Evolutionary conservation across 2,329 filamentous ascomycete species (phyloP).

Genomic region (Zymoseptoria passerinii): DNA sequence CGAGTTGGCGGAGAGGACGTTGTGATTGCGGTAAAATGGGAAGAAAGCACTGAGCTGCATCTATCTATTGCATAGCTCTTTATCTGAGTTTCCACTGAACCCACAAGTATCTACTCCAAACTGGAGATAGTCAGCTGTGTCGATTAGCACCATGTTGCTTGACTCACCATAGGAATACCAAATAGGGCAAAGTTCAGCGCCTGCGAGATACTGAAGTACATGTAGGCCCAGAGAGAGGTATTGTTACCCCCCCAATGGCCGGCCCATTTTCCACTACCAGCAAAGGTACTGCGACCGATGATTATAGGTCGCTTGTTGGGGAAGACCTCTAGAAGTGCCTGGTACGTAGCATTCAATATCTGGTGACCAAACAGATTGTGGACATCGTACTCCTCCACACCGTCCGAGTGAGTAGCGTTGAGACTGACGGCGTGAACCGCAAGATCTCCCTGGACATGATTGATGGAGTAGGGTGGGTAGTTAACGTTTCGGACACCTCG

Average conservation of each 20-base stretch:
- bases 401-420: conserved; percentile 69
- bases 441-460: conserved; percentile 56
- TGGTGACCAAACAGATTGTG: conserved; percentile 73
- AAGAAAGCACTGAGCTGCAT: conserved; percentile 68
- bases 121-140: conserved; percentile 22
- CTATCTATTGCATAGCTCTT: conserved; percentile 66
- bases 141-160: background rate
- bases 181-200: conserved; percentile 67
- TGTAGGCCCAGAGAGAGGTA: conserved; percentile 64
- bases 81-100: conserved; percentile 58
- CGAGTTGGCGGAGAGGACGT: conserved; percentile 49
- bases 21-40: conserved; percentile 73
- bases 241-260: conserved; percentile 73
- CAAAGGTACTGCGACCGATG: conserved; percentile 73
- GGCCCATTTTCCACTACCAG: conserved; percentile 65
- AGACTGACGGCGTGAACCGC: conserved; percentile 65
- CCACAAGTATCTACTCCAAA: conserved; percentile 64
- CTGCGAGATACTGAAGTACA: conserved; percentile 70
- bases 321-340: conserved; percentile 56
- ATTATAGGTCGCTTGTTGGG: conserved; percentile 70
- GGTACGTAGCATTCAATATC: conserved; percentile 68
- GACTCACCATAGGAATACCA: conserved; percentile 58
- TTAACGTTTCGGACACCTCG: conserved; percentile 25
- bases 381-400: conserved; percentile 68
- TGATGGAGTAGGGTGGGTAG: conserved; percentile 28